Evolutionary conservation across 805 yeast species (phyloP).

Genomic region (Teunomyces atbi): DNA sequence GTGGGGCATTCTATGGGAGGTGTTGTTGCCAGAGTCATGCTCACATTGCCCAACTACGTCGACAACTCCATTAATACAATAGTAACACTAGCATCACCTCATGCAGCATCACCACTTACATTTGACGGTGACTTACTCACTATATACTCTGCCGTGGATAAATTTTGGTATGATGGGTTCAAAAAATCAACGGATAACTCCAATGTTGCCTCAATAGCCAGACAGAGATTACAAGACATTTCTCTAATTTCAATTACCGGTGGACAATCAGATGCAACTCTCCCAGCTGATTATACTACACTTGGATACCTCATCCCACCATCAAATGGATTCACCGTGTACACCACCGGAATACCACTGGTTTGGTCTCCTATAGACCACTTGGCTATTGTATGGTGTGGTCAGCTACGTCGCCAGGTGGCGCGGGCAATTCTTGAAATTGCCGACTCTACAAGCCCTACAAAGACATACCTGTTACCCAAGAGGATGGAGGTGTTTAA

Average conservation of each 20-base stretch:
- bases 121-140: slow-evolving; percentile 85
- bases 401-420: slow-evolving; percentile 68
- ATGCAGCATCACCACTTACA: slow-evolving; percentile 86
- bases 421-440: slow-evolving; percentile 60
- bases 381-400: slow-evolving; percentile 95
- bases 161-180: slow-evolving; percentile 74
- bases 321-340: slow-evolving; percentile 76
- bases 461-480: slow-evolving; percentile 50
- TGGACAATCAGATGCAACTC: slow-evolving; percentile 70
- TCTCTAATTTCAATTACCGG: slow-evolving; percentile 86
- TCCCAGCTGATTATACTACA: slow-evolving; percentile 89
- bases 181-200: slow-evolving; percentile 19
- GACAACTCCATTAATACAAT: slow-evolving; percentile 77
- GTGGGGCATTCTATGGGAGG: slow-evolving; percentile 99
- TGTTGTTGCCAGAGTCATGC: slow-evolving; percentile 81
- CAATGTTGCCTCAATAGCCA: slow-evolving; percentile 31
- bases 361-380: slow-evolving; percentile 97
- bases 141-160: slow-evolving; percentile 70
- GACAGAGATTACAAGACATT: slow-evolving; percentile 51
- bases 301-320: slow-evolving; percentile 69
- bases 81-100: slow-evolving; percentile 86
- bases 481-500: slow-evolving; percentile 61
- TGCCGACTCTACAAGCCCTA: slow-evolving; percentile 46
- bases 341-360: slow-evolving; percentile 79
- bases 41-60: slow-evolving; percentile 73